These are phyloP conservation scores for Fremontodendron californicum DNA, from an alignment of 345 rosid genomes.

Conservation along the genomic window DNA sequence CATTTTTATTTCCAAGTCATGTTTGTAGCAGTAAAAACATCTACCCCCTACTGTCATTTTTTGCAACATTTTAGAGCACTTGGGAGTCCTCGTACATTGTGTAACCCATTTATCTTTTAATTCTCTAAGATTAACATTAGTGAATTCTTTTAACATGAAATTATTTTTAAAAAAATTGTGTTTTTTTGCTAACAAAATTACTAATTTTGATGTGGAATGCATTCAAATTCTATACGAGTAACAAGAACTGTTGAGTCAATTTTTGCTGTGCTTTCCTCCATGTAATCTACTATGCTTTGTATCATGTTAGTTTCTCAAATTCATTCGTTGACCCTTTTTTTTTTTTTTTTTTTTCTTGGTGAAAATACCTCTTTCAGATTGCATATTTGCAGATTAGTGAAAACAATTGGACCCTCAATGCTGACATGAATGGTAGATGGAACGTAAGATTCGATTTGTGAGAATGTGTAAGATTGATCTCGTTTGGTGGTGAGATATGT, in stretches of 20 bases:
- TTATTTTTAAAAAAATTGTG: no score
- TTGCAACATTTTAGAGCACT: neutral
- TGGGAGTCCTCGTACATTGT: neutral
- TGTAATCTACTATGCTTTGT: neutral
- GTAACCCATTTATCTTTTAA: neutral
- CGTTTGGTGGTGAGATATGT: slow-evolving; percentile 16
- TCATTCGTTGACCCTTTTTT: no score
- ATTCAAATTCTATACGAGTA: neutral
- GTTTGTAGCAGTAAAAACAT: neutral
- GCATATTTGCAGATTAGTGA: slow-evolving; percentile 86
- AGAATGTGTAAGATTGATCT: slow-evolving; percentile 7
- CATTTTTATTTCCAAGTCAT: neutral
- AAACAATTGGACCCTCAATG: slow-evolving; percentile 86
- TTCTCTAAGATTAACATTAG: neutral
- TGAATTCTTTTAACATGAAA: neutral
- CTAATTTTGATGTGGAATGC: neutral
- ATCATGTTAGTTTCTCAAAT: no score
- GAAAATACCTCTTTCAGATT: slow-evolving; percentile 41
- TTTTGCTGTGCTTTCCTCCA: neutral
- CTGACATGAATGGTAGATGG: slow-evolving; percentile 80
- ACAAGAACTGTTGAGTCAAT: neutral
- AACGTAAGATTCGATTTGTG: slow-evolving; percentile 69
- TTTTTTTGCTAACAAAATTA: no score
- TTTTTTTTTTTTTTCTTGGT: no score
- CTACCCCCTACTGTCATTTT: neutral